Evolutionary conservation across 1,284 basidiomycete genomes (phyloP).

Genomic region (Rhodofomes roseus): DNA sequence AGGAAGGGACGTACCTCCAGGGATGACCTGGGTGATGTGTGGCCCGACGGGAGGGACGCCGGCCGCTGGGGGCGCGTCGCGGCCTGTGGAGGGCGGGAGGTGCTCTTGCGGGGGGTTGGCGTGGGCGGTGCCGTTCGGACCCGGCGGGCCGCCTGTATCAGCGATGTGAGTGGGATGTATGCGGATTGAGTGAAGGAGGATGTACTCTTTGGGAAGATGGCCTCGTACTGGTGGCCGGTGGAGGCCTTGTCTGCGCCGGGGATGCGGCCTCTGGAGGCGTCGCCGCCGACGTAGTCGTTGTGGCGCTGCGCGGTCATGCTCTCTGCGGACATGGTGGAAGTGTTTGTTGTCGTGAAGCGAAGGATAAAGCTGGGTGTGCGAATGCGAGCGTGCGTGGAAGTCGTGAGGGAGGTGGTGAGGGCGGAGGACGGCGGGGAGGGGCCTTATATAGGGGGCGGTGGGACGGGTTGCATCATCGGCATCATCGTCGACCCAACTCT

Average conservation of each 20-base stretch:
- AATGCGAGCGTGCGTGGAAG: not conserved
- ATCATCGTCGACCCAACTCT: not conserved
- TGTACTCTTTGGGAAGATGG: conserved; percentile 22
- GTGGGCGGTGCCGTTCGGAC: conserved; percentile 2
- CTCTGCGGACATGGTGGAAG: conserved; percentile 14
- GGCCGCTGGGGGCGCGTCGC: conserved; percentile 20
- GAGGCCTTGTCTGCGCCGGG: conserved; percentile 27
- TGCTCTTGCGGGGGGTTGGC: conserved; percentile 1
- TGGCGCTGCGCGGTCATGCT: conserved; percentile 19
- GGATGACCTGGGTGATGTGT: conserved; percentile 2
- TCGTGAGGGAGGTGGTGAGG: not conserved
- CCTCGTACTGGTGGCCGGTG: conserved; percentile 23
- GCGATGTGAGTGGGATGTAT: not conserved
- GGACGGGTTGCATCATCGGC: not conserved
- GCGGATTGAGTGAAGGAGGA: not conserved
- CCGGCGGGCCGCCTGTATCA: not conserved
- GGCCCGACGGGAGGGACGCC: conserved; percentile 13
- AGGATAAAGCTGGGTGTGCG: too few species aligned
- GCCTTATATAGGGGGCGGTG: not conserved
- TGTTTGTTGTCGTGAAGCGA: not conserved
- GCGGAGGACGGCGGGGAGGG: not conserved
- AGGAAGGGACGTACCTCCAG: conserved; percentile 12
- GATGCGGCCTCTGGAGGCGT: conserved; percentile 22
- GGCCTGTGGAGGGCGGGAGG: conserved; percentile 24
- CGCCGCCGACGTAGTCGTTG: conserved; percentile 29